Percentiles rank a stretch among this genome's conserved stretches.
These are phyloP conservation scores for Canna indica DNA, from an alignment of 176 grass and related monocot genomes.

Conservation along the genomic window DNA sequence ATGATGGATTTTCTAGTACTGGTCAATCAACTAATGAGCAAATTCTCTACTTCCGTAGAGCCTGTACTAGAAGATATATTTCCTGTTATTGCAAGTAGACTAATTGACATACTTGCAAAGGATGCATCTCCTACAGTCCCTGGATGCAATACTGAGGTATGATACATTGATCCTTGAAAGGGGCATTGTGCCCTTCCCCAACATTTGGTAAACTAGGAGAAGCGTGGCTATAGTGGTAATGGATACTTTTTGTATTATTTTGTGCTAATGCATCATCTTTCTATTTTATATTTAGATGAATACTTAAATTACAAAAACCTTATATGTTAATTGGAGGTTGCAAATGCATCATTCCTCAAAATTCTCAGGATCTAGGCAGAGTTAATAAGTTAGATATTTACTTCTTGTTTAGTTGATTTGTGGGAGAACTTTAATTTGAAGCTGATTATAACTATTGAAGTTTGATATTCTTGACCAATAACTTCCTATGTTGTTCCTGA, in stretches of 20 bases:
- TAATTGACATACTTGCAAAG: constrained; percentile 54
- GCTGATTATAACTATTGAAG: too few relatives aligned
- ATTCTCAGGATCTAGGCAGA: background rate
- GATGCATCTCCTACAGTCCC: constrained; percentile 66
- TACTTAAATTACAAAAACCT: background rate
- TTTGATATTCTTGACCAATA: too few relatives aligned
- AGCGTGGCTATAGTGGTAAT: background rate
- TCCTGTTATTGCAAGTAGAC: constrained; percentile 63
- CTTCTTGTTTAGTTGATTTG: too few relatives aligned
- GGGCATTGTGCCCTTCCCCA: background rate
- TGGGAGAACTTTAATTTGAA: too few relatives aligned
- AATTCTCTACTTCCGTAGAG: constrained; percentile 64
- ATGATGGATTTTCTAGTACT: constrained; percentile 87
- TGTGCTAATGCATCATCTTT: background rate
- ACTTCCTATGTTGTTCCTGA: too few relatives aligned
- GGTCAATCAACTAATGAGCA: constrained; percentile 87
- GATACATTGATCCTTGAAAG: constrained; percentile 13
- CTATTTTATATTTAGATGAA: background rate
- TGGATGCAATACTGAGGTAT: constrained; percentile 75
- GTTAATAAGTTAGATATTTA: too few relatives aligned
- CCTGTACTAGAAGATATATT: constrained; percentile 72
- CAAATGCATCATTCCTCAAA: background rate
- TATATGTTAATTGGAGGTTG: background rate
- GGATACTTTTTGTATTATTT: background rate
- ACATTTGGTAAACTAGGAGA: background rate